Evolutionary conservation across 1,139 yeast species (phyloP).

Genomic region (Wickerhamomyces sp.): DNA sequence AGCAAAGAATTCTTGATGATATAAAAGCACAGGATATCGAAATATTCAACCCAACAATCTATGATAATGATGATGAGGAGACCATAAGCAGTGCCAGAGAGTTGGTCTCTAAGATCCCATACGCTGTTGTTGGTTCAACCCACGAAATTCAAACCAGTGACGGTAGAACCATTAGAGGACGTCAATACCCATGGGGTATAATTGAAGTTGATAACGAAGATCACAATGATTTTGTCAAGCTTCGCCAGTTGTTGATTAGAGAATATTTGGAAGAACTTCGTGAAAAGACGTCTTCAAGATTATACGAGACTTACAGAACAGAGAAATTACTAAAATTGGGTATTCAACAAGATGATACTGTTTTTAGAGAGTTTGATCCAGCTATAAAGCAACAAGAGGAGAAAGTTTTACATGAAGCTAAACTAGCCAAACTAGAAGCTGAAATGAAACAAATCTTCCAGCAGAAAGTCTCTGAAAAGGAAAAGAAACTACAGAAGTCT

Average conservation of each 20-base stretch:
- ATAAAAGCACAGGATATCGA: conserved; percentile 89
- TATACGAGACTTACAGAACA: conserved; percentile 89
- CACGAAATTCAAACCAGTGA: conserved; percentile 73
- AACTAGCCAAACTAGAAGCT: conserved; percentile 88
- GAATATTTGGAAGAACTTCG: conserved; percentile 92
- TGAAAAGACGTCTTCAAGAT: conserved; percentile 70
- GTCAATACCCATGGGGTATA: conserved; percentile 96
- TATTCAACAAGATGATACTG: conserved; percentile 86
- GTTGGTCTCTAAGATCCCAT: conserved; percentile 89
- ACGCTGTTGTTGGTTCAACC: conserved; percentile 89
- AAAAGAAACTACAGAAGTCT: conserved; percentile 92
- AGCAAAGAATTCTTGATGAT: conserved; percentile 82
- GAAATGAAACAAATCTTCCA: conserved; percentile 98
- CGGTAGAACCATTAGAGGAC: conserved; percentile 78
- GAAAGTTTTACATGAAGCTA: conserved; percentile 87
- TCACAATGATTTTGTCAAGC: conserved; percentile 88
- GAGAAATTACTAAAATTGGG: conserved; percentile 80
- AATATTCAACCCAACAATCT: conserved; percentile 85
- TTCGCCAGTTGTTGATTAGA: conserved; percentile 86
- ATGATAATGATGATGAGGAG: conserved; percentile 68
- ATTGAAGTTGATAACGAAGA: conserved; percentile 95
- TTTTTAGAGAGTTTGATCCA: conserved; percentile 93
- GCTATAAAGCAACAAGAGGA: conserved; percentile 92
- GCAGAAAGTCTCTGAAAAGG: conserved; percentile 95
- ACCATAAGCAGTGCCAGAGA: conserved; percentile 79